Evolutionary conservation across 2,329 filamentous ascomycete genomes (phyloP).

Genomic region (Colletotrichum lentis): DNA sequence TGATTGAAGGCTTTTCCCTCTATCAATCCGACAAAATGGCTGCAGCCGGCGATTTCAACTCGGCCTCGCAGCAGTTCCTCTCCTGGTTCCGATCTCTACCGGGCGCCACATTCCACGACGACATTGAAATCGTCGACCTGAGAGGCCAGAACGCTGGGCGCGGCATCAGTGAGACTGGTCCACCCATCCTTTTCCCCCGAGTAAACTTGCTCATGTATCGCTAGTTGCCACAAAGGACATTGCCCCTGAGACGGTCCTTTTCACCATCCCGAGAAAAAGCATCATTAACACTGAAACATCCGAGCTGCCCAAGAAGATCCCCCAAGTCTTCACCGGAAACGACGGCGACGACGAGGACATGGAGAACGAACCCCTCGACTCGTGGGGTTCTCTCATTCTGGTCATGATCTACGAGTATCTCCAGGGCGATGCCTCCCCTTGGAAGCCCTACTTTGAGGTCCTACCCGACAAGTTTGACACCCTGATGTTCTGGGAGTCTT

Average conservation of each 20-base stretch:
- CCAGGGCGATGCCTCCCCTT: conserved; percentile 67
- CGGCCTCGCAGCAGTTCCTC: conserved; percentile 57
- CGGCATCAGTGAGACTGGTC: conserved; percentile 58
- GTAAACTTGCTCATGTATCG: not conserved
- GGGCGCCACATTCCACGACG: conserved; percentile 61
- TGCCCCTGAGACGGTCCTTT: conserved; percentile 76
- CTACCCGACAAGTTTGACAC: conserved; percentile 79
- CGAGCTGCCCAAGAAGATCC: conserved; percentile 65
- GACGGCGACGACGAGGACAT: conserved; percentile 44
- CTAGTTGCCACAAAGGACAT: conserved; percentile 77
- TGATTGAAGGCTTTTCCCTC: too few species aligned
- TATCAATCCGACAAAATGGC: conserved; percentile 40
- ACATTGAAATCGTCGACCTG: conserved; percentile 62
- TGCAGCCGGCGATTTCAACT: conserved; percentile 49
- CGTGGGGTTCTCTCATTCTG: conserved; percentile 72
- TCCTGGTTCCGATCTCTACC: conserved; percentile 63
- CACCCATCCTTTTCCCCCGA: not conserved
- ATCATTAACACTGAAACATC: conserved; percentile 81
- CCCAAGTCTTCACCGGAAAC: conserved; percentile 59
- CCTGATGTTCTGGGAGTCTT: conserved; percentile 85
- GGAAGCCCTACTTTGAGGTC: conserved; percentile 81
- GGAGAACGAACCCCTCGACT: conserved; percentile 56
- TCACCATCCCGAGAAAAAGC: conserved; percentile 76
- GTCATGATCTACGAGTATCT: conserved; percentile 80
- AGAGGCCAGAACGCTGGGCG: conserved; percentile 60